Evolutionary conservation across 495 filamentous ascomycete species (phyloP), one percentile per base, ranked within the genome.

Genomic region (Neurospora pannonica): DNA sequence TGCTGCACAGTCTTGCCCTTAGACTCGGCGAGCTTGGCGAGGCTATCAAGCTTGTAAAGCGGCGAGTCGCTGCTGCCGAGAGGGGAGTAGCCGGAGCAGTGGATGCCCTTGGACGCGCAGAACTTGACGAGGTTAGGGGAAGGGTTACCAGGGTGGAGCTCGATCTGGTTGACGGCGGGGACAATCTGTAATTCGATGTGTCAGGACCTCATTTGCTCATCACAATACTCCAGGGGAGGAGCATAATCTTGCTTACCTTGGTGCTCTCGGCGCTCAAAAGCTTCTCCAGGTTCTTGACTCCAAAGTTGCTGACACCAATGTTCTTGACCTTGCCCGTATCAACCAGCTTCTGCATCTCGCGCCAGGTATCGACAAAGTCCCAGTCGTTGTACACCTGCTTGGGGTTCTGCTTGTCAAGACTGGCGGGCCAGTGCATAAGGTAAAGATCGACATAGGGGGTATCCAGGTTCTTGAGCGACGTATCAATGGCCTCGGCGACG

Each of bases 91-190:
- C 86, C 90, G 0, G 90, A 91, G 71, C 81, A 85, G 83, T 92
- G 89, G 78, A 93, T 93, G 72, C 89, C 89, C 83, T 92, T 92
- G 60, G 84, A 84, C 24, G 83, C 86, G 85, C 88, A 88, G 83
- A 92, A 95, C 46, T 90, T 90, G 38, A 95, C 86, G 40, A 96
- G 87, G 85, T 94, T 94, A 31, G 92, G 92, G 1, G 89, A 92
- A 9, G 90, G 92, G 84, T 91, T 90, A 83, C 91, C 89, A 43
- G 93, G 93, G 84, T 97, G 93, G n/a, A 95, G 84, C 83, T 97
- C 94, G 80, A 97, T 91, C 85, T 97, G 94, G 88, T 97, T 97
- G 76, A 95, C 93, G 11, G 92, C 91, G 17, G 94, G 94, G 70
- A 92, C 86, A 76, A 90, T 91, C 88, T 89, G 81, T 75, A 46